Evolutionary conservation across 2,329 filamentous ascomycete genomes (phyloP), one percentile per base, ranked within the genome.

Genomic region (Ophiostoma sp.): DNA sequence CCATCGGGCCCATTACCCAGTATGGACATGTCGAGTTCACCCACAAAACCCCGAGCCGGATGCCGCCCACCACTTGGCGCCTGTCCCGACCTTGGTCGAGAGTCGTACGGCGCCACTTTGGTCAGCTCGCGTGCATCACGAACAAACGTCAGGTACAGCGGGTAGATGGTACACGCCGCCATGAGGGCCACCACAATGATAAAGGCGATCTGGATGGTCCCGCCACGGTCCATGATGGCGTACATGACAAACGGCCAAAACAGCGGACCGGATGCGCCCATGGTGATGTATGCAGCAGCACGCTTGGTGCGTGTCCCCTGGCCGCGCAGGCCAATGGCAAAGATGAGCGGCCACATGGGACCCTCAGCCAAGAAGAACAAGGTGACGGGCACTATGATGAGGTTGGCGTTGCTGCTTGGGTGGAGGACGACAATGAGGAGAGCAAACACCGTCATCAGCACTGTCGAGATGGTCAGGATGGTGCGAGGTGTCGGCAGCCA

Each of bases 291-390:
- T 1, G 91, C 92, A 0, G 92, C 91, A 0, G 92, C 93, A 66
- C 91, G 87, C 82, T 97, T 97, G 3, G 92, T 94, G 76, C 93
- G 87, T n/a, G 88, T 87, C 0, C 94, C 94, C 69, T 97, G 88
- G 0, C 94, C 93, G 2, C 93, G 89, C 74, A 97, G 90, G 2
- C 92, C 92, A 15, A 96, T 87, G 3, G 92, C 90, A 77, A 94
- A 94, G 74, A 96, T 90, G 1, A 95, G 90, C 0, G 94, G 94
- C 85, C 93, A 97, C 77, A 93, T 89, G 70, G 94, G 93, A 0
- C 91, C 92, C 80, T 95, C 93, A 78, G 93, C 93, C 81, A 97
- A 93, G 76, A 93, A 91, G 76, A 92, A 92, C 36, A 95, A 78
- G 52, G 91, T 85, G 2, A 92, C 83, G 76, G 93, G 90, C n/a